phyloP scores from a whole-genome alignment of 2,329 filamentous ascomycete species.

The Purpureocillium takamizusanense region DNA sequence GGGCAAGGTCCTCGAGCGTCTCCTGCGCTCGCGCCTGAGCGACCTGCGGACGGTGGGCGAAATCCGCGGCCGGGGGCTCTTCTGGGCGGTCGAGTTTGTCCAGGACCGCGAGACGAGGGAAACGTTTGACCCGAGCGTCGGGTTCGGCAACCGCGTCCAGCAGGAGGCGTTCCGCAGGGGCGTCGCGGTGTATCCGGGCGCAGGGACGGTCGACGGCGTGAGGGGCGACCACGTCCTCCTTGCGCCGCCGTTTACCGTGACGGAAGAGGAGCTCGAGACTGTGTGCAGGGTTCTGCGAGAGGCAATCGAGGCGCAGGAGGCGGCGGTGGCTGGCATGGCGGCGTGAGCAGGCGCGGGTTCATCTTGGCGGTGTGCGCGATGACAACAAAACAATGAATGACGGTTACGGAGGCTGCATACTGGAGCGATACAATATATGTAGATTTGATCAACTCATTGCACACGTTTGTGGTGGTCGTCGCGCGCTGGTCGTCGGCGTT shows the following conservation, averaged over 20 bases:
- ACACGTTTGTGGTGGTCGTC: too few relatives aligned
- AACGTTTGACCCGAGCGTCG: conserved; percentile 21
- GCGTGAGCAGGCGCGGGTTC: too few relatives aligned
- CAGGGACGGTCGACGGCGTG: conserved; percentile 50
- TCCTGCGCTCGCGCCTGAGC: conserved; percentile 32
- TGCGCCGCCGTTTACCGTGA: conserved; percentile 59
- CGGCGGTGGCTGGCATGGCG: neutral
- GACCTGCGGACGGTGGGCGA: conserved; percentile 45
- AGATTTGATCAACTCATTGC: too few relatives aligned
- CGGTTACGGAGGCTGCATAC: too few relatives aligned
- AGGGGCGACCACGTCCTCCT: conserved; percentile 40
- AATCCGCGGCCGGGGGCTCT: conserved; percentile 48
- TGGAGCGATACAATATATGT: too few relatives aligned
- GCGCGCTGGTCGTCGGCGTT: too few relatives aligned
- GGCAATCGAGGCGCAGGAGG: neutral
- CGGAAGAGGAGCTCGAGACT: conserved; percentile 14
- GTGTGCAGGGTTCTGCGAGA: neutral
- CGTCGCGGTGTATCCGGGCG: conserved; percentile 52
- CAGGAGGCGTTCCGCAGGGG: conserved; percentile 18
- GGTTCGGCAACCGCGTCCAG: conserved; percentile 17
- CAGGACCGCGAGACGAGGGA: conserved; percentile 22
- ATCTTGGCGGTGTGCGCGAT: neutral
- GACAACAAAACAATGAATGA: neutral
- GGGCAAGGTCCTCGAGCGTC: conserved; percentile 37
- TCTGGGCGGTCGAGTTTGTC: conserved; percentile 40